Evolutionary conservation across 2,329 filamentous ascomycete genomes (phyloP).

Genomic region (Graphium sp.): DNA sequence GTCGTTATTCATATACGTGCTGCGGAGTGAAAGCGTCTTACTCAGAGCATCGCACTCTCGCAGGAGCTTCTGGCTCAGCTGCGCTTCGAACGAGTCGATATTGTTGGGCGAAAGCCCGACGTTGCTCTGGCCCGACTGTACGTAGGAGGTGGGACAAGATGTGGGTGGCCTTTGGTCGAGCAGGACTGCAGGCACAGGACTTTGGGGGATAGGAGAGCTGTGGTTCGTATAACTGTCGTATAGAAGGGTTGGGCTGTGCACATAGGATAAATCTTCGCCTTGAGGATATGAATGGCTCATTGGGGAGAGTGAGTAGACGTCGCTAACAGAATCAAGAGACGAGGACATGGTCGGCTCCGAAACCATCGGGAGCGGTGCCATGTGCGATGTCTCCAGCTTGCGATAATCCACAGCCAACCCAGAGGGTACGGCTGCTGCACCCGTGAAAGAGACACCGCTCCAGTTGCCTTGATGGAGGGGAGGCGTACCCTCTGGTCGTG

Average conservation of each 20-base stretch:
- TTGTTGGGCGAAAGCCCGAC: too few relatives aligned
- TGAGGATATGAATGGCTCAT: conserved; percentile 33
- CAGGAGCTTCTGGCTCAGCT: conserved; percentile 33
- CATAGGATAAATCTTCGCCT: conserved; percentile 36
- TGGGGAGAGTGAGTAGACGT: conserved; percentile 46
- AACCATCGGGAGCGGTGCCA: conserved; percentile 24
- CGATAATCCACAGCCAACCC: conserved; percentile 25
- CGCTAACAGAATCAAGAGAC: conserved; percentile 42
- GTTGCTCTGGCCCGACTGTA: too few relatives aligned
- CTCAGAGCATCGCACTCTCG: conserved; percentile 38
- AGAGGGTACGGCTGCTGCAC: conserved; percentile 12
- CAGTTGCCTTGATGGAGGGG: conserved; percentile 23
- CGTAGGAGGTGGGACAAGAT: conserved; percentile 44
- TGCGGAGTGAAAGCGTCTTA: conserved; percentile 16
- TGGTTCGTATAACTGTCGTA: conserved; percentile 39
- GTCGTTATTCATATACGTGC: conserved; percentile 4
- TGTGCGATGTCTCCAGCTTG: conserved; percentile 18
- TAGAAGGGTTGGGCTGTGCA: conserved; percentile 36
- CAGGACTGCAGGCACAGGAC: conserved; percentile 35
- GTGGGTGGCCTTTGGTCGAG: conserved; percentile 39
- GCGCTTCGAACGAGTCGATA: conserved; percentile 38
- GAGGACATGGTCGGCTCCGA: conserved; percentile 29
- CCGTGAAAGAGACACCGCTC: conserved; percentile 7
- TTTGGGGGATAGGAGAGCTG: conserved; percentile 35
- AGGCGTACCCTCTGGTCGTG: conserved; percentile 24